Conservation (phyloP, 495 filamentous ascomycete species). For the Penicillium samsonianum region DNA sequence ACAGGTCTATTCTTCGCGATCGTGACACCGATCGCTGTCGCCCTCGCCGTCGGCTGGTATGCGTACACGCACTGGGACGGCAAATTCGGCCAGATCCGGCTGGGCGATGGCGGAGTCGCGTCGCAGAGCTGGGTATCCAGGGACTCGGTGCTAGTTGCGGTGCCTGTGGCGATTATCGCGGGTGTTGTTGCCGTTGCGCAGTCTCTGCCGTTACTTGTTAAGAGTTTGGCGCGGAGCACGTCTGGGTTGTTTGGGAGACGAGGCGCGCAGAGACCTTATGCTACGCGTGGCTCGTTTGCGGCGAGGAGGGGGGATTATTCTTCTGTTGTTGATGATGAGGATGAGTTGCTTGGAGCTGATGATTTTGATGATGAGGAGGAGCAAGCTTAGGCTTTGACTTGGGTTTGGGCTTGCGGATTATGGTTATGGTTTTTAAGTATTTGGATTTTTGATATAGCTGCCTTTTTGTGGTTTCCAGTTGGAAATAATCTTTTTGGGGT, state of each 20-base stretch:
- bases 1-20: slow-evolving; percentile 86
- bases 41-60: slow-evolving; percentile 75
- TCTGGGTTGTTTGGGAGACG: slow-evolving; percentile 48
- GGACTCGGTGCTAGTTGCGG: slow-evolving; percentile 71
- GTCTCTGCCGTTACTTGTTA: slow-evolving; percentile 70
- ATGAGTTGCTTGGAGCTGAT: slow-evolving; percentile 86
- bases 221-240: slow-evolving; percentile 65
- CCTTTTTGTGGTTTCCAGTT: slow-evolving; percentile 5
- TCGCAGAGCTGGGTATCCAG: slow-evolving; percentile 54
- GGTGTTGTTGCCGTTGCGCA: slow-evolving; percentile 73
- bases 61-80: slow-evolving; percentile 82
- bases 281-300: slow-evolving; percentile 80
- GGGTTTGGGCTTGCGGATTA: slow-evolving; percentile 45
- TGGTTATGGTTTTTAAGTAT: background rate
- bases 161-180: slow-evolving; percentile 76
- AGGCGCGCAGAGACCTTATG: slow-evolving; percentile 64
- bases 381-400: slow-evolving; percentile 42
- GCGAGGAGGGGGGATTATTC: slow-evolving; percentile 82
- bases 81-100: slow-evolving; percentile 86
- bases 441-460: slow-evolving; percentile 4
- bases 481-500: slow-evolving; percentile 14
- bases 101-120: slow-evolving; percentile 61
- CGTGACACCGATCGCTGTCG: slow-evolving; percentile 67
- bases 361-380: slow-evolving; percentile 95
- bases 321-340: slow-evolving; percentile 87